Percentiles rank a stretch among this genome's conserved stretches.
These are phyloP conservation scores for Zygosaccharomyces sapae DNA, from an alignment of 1,139 yeast genomes.

Conservation along the genomic window DNA sequence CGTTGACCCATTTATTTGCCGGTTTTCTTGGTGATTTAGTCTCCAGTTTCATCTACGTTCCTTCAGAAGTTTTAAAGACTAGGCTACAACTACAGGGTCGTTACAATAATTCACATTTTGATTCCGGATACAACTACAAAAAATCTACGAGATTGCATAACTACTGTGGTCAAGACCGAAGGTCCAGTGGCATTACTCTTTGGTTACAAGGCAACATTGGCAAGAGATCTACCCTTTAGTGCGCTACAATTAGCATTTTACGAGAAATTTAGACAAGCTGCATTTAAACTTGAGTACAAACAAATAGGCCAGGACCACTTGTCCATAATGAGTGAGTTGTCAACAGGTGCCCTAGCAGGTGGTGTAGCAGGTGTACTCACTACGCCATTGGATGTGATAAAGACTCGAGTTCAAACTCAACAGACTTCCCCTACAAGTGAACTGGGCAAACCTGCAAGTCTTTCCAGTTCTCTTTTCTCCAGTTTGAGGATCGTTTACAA, in stretches of 20 bases:
- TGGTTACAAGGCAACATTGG: constrained; percentile 90
- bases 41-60: constrained; percentile 88
- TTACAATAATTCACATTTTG: constrained; percentile 70
- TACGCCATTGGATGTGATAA: constrained; percentile 86
- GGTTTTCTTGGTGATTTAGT: constrained; percentile 91
- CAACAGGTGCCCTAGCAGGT: constrained; percentile 95
- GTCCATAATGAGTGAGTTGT: constrained; percentile 58
- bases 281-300: constrained; percentile 40
- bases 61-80: constrained; percentile 93
- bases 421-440: constrained; percentile 17
- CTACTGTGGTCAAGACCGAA: constrained; percentile 59
- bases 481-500: constrained; percentile 66
- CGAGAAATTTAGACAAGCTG: constrained; percentile 71
- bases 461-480: constrained; percentile 50
- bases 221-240: constrained; percentile 89
- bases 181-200: constrained; percentile 74
- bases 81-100: constrained; percentile 88
- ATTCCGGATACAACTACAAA: constrained; percentile 84
- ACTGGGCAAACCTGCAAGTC: constrained; percentile 35
- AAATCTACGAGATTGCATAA: constrained; percentile 64
- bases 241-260: constrained; percentile 95
- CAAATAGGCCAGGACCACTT: constrained; percentile 39
- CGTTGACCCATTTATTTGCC: constrained; percentile 72
- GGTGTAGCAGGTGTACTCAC: constrained; percentile 86
- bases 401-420: constrained; percentile 88